Evolutionary conservation across 345 rosid genomes (phyloP).

Genomic region (Lumnitzera racemosa): DNA sequence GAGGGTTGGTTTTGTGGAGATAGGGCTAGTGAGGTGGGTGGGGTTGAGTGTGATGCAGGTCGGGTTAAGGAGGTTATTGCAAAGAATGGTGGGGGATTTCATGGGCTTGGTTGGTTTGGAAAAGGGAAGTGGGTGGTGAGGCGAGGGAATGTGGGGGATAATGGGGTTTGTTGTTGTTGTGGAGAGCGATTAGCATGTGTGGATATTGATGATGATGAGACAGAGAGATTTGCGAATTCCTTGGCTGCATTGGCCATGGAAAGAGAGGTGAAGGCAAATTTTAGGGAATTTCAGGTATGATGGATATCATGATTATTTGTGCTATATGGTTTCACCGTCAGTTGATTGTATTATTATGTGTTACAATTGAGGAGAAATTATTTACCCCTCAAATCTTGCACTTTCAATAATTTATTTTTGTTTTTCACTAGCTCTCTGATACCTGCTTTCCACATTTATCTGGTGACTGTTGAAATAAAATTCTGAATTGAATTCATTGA

Average conservation of each 20-base stretch:
- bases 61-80: slow-evolving; percentile 31
- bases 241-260: slow-evolving; percentile 70
- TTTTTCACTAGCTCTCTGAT: too few species aligned
- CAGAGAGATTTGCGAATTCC: slow-evolving; percentile 53
- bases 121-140: slow-evolving; percentile 57
- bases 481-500: too few species aligned
- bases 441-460: too few species aligned
- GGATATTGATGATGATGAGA: slow-evolving; percentile 64
- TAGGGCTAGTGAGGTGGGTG: slow-evolving; percentile 23
- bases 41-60: slow-evolving; percentile 20
- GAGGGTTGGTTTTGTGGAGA: slow-evolving; percentile 53
- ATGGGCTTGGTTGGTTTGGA: slow-evolving; percentile 90
- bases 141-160: slow-evolving; percentile 39
- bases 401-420: too few species aligned
- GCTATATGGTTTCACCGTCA: too few species aligned
- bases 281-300: slow-evolving; percentile 76
- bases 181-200: slow-evolving; percentile 54
- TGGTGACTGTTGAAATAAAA: too few species aligned
- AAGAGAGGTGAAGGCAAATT: slow-evolving; percentile 69
- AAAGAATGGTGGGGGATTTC: slow-evolving; percentile 93
- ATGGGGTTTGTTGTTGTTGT: slow-evolving; percentile 62
- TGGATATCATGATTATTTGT: background rate
- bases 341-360: too few species aligned
- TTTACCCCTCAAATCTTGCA: too few species aligned
- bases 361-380: too few species aligned